Base-by-base conservation (phyloP, 768 basidiomycete genomes). In the Clitopilus hobsonii region DNA sequence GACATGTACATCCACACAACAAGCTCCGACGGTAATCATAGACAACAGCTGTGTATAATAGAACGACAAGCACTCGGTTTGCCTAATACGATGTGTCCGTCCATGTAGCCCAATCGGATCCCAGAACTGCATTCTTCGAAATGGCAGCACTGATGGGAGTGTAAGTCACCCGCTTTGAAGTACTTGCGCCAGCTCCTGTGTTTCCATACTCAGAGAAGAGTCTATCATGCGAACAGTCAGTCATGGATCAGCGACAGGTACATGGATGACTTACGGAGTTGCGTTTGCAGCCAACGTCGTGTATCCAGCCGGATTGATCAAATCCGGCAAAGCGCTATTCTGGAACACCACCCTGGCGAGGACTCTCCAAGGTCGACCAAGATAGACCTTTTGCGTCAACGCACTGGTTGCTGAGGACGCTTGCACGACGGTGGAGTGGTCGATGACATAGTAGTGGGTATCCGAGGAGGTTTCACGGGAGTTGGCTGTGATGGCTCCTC, bases 301-400 rank as follows among this genome's bases (percentile, higher is more conserved):
- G 56, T 64, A 68, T 5, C 67, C 67, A 8, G 54, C 56, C 0
- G 64, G 20, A 48, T 66, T 67, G 25, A 68, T 66, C 11, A 66
- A 49, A 23, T 63, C 30, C 0, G 65, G 60, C 13, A 68, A 56
- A 14, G 38, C 57, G 8, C 61, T 65, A 29, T 62, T 61, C 48
- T 68, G 67, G 54, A 65, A 68, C 24, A 66, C 60, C 11, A 68
- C 67, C 24, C 67, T 55, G 16, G 67, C 65, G 18, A 55, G 60
- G n/a, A 49, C 58, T 6, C 56, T 52, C 65, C 62, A 65, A 0
- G 66, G 65, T 1, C 63, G 60, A 22, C 64, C 63, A 10, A 66
- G 55, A 56, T 54, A 67, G 26, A 66, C 66, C 22, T 63, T 18
- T 0, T 64, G 65, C 1, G 60, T 63, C 28, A 66, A 26, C 24